Percentiles rank a stretch among this genome's conserved stretches.
phyloP scores from a whole-genome alignment of 2,329 filamentous ascomycete species.

The Bipolaris zeicola region DNA sequence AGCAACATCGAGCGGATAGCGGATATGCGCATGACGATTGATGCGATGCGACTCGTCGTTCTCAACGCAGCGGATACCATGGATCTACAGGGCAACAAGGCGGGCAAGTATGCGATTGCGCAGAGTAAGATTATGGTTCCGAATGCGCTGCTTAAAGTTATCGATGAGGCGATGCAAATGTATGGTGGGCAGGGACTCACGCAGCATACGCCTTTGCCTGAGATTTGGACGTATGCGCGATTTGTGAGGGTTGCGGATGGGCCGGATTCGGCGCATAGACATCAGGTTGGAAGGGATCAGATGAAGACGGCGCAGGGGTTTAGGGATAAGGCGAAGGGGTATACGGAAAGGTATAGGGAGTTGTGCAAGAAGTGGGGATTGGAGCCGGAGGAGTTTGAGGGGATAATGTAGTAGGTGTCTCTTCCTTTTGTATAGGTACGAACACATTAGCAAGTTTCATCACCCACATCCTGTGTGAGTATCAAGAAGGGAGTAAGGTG shows the following conservation, averaged over 20 bases:
- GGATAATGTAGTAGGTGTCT: slow-evolving; percentile 25
- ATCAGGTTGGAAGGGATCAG: slow-evolving; percentile 52
- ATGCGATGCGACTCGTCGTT: slow-evolving; percentile 49
- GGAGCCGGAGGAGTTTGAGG: slow-evolving; percentile 39
- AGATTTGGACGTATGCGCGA: slow-evolving; percentile 53
- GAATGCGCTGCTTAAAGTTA: slow-evolving; percentile 48
- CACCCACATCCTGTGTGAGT: neutral
- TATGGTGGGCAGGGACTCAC: slow-evolving; percentile 52
- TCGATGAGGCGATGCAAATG: slow-evolving; percentile 53
- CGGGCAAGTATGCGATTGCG: slow-evolving; percentile 50
- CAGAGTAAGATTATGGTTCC: slow-evolving; percentile 53
- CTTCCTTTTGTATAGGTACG: neutral
- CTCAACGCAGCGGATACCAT: slow-evolving; percentile 52
- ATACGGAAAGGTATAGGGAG: slow-evolving; percentile 44
- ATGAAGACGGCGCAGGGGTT: slow-evolving; percentile 49
- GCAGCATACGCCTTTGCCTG: slow-evolving; percentile 51
- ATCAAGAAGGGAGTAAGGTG: neutral
- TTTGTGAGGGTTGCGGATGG: slow-evolving; percentile 52
- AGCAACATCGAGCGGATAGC: slow-evolving; percentile 52
- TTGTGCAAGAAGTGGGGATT: slow-evolving; percentile 44
- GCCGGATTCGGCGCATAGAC: slow-evolving; percentile 50
- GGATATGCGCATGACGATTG: slow-evolving; percentile 51
- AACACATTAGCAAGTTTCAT: neutral
- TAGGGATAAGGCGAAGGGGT: slow-evolving; percentile 43
- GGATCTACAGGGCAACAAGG: slow-evolving; percentile 51